Evolutionary conservation across 2,329 filamentous ascomycete genomes (phyloP), one percentile per base, ranked within the genome.

Genomic region (Alternaria tenuissima): DNA sequence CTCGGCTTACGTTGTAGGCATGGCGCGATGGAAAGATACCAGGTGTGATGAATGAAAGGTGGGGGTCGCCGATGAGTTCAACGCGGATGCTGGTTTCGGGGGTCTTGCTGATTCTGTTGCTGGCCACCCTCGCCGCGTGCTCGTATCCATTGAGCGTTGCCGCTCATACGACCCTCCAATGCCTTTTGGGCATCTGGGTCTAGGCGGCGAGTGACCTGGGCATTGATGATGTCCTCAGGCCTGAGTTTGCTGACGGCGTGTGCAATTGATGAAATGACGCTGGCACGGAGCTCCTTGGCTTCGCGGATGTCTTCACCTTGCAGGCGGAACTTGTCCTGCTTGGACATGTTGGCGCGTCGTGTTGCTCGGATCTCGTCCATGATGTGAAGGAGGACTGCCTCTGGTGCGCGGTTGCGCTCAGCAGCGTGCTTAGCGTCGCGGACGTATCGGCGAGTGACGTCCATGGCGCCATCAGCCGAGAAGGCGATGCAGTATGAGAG

Each of bases 401-500:
- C 95, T 0, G 94, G 88, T 68, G 91, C 94, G 69, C 89, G 87
- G 67, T 85, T 92, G 65, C 95, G 89, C 64, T 91, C 88, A n/a
- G 86, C 83, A 34, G 91, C 89, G 69, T 91, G 86, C 67, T 90
- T 88, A 62, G 83, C 84, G 79, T 92, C 92, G 69, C 91, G 91
- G 43, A 89, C 86, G 70, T 90, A 90, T 67, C 87, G 85, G 44
- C 87, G 83, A n/a, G 88, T 90, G 63, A 90, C 88, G 73, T 90
- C 88, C 70, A 85, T 87, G 61, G 86, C 87, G 56, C 88, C 95
- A 63, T 99, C 95, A 58, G 92, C 93, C 12, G 93, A 96, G 77
- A 99, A 99, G 52, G 94, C 95, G 62, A 99, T 89, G 82, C 94
- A 97, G 81, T 99, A 99, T 0, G 93, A 94, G 83, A 98, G 92